Base-by-base conservation (phyloP, 345 rosid species). In the Cardamine occulta region DNA sequence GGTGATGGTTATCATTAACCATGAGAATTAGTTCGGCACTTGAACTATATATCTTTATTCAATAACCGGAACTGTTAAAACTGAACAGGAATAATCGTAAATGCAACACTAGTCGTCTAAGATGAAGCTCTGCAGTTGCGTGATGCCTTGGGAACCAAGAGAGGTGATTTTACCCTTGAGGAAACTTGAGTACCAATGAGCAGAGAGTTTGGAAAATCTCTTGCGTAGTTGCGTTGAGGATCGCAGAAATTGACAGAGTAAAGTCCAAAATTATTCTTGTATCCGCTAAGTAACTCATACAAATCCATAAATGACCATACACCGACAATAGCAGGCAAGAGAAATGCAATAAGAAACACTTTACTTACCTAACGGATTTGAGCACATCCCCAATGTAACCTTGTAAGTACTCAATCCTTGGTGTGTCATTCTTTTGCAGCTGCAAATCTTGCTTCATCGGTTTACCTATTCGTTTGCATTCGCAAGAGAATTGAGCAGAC, bases 301-400 rank as follows among this genome's bases (percentile, higher is more conserved):
- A n/a, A n/a, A n/a, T n/a, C n/a, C n/a, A n/a, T n/a, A n/a, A n/a
- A n/a, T n/a, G n/a, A n/a, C n/a, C n/a, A n/a, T 14, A 44, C 18
- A 44, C 18, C 48, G 18, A 44, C 49, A 45, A 45, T 8, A 40
- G n/a, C 6, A 40, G 48, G 6, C 0, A 44, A 44, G 49, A 45
- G 8, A 15, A 45, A 15, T 15, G 19, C 18, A 45, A 6, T 45
- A 15, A 15, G 19, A 45, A 15, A 6, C 2, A 15, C 2, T 45
- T 15, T 15, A 45, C 19, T 52, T 58, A 85, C 88, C 84, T 81
- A 11, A 83, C 35, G 23, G 82, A 78, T 57, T 82, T 76, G 51
- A 85, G 84, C 59, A 80, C 76, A 19, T 68, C 56, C 37, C 88
- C 85, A 17, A 83, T 81, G 21, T 81, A 77, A 44, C 55, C 78